Evolutionary conservation across 768 basidiomycete genomes (phyloP).

Genomic region (Auriculariales sp.): DNA sequence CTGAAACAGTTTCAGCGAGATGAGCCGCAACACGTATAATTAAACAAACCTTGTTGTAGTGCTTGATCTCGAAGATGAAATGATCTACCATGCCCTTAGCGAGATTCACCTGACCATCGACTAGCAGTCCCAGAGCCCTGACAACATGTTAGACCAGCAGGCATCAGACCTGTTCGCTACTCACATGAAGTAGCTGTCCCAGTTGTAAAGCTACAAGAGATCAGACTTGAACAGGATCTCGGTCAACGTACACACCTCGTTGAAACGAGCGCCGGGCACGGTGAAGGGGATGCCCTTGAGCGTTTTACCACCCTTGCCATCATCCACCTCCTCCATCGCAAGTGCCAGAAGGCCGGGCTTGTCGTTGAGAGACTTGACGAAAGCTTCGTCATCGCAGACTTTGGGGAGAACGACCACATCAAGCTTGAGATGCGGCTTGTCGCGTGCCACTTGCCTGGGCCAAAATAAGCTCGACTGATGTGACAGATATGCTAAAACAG

Average conservation of each 20-base stretch:
- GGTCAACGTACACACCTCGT: constrained; percentile 45
- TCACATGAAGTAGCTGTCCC: constrained; percentile 87
- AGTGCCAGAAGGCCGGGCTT: constrained; percentile 90
- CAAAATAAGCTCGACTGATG: neutral
- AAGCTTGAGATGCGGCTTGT: constrained; percentile 88
- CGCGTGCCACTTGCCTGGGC: constrained; percentile 58
- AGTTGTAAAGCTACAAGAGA: constrained; percentile 62
- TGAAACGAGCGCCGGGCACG: constrained; percentile 90
- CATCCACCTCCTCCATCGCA: constrained; percentile 87
- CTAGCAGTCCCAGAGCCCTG: constrained; percentile 72
- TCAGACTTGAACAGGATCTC: neutral
- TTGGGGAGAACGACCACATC: constrained; percentile 83
- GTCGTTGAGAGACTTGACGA: constrained; percentile 84
- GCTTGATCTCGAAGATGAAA: constrained; percentile 97
- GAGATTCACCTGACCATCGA: constrained; percentile 87
- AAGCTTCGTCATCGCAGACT: constrained; percentile 74
- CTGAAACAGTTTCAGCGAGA: constrained; percentile 7
- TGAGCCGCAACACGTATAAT: neutral
- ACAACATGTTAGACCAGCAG: neutral
- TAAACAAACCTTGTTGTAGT: constrained; percentile 60
- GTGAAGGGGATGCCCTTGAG: constrained; percentile 93
- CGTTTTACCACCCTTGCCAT: constrained; percentile 61
- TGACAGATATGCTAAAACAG: neutral
- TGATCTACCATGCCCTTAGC: constrained; percentile 98
- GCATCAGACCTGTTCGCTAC: neutral